Conservation (phyloP, 176 grass and related monocot species). For the Oryza coarctata region DNA sequence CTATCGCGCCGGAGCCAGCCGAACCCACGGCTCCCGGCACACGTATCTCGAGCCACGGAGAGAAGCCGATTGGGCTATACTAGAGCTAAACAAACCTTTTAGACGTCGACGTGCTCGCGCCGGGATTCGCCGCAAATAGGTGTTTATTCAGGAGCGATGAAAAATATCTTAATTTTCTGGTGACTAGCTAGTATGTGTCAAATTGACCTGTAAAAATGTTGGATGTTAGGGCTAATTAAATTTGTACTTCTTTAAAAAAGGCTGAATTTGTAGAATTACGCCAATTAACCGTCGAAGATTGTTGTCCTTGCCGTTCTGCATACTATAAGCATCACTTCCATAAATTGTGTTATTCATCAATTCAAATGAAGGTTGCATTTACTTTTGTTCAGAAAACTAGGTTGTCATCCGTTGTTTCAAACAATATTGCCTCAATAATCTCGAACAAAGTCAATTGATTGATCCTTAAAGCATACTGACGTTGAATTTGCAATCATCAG, state of each 20-base stretch:
- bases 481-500: background rate
- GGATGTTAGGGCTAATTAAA: background rate
- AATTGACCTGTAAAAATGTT: background rate
- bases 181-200: background rate
- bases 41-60: too few species aligned
- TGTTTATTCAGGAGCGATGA: background rate
- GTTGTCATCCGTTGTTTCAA: background rate
- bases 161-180: background rate
- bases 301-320: too few species aligned
- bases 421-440: background rate
- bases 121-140: too few species aligned
- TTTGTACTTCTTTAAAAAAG: background rate
- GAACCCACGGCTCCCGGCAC: too few species aligned
- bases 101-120: too few species aligned
- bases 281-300: background rate
- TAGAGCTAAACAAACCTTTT: too few species aligned
- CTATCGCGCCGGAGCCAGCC: too few species aligned
- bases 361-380: background rate
- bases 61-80: too few species aligned
- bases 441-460: too few species aligned
- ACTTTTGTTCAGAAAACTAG: background rate
- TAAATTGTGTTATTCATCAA: background rate
- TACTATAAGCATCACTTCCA: background rate
- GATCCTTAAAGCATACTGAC: background rate
- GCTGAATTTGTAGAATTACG: background rate